Evolutionary conservation across 352 stramenopile species (phyloP), one percentile per base, ranked within the genome.

Genomic region (Phytophthora meadii): DNA sequence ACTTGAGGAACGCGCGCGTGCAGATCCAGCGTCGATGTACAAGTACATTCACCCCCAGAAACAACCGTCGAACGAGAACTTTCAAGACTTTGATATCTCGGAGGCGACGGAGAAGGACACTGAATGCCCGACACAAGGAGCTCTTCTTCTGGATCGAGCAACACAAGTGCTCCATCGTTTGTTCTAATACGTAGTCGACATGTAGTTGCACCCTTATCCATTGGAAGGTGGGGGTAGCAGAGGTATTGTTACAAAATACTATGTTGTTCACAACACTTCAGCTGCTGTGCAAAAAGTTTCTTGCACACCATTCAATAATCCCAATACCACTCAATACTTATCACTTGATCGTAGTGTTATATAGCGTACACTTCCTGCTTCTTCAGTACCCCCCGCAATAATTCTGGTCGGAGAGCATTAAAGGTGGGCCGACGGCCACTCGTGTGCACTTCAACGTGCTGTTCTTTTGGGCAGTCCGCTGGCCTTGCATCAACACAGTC

Each of bases 391-490:
- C 79, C 19, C 79, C 77, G 48, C 77, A 86, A 73, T 92, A 89
- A 51, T 77, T 77, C 6, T 60, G 41, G 67, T 81, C 84, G 22
- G 48, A 60, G 5, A 45, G 52, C 55, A 81, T 79, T 7, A 62
- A 51, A 25, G 79, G 81, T 4, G 82, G 79, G 0, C 82, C 81
- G 8, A 92, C 79, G 7, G 50, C 19, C 34, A 90, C 77, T 24
- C 68, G 54, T 27, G 83, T 79, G 8, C 60, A 59, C 66, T 85
- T 84, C 53, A 90, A 62, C 30, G 41, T 44, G 11, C 76, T 77
- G 15, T 74, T 72, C 30, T 72, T 76, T 9, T 54, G 62, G 6
- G 72, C 64, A 41, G 76, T 64, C 5, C 56, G 51, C 36, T 70
- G 49, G 19, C 62, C 71, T 25, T 65, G 51, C 45, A 68, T 74